Conservation (phyloP, 1,139 yeast species). For the Arxiozyma slooffiae region DNA sequence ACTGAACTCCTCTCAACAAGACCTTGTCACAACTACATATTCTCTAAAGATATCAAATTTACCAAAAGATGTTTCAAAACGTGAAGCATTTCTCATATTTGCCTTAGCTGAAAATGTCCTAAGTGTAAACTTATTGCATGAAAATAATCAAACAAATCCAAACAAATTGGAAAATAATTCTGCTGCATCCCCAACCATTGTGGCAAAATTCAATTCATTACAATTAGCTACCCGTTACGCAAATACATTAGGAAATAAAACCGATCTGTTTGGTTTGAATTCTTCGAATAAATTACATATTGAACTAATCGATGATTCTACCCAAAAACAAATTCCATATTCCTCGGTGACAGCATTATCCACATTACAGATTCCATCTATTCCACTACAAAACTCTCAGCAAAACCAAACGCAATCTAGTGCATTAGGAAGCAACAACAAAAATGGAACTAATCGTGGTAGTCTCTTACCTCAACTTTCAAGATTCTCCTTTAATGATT, state of each 20-base stretch:
- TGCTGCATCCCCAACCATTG: slow-evolving; percentile 30
- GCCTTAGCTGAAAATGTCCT: slow-evolving; percentile 71
- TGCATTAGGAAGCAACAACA: not conserved
- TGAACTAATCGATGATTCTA: slow-evolving; percentile 38
- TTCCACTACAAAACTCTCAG: slow-evolving; percentile 4
- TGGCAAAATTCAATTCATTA: slow-evolving; percentile 56
- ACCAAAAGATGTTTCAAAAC: slow-evolving; percentile 60
- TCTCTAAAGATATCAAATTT: slow-evolving; percentile 41
- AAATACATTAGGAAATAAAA: slow-evolving; percentile 53
- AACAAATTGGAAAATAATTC: not conserved
- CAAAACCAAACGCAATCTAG: slow-evolving; percentile 27
- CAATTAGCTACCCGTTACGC: slow-evolving; percentile 64
- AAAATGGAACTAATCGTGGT: slow-evolving; percentile 32
- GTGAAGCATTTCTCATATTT: slow-evolving; percentile 73
- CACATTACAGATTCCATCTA: not conserved
- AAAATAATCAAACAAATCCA: slow-evolving; percentile 8
- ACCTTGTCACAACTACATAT: slow-evolving; percentile 19
- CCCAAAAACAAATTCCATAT: slow-evolving; percentile 23
- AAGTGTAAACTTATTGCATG: slow-evolving; percentile 44
- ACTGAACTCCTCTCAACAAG: slow-evolving; percentile 5
- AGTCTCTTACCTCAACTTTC: slow-evolving; percentile 51
- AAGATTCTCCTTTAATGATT: slow-evolving; percentile 62
- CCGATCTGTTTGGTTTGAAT: slow-evolving; percentile 51
- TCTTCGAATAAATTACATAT: slow-evolving; percentile 42
- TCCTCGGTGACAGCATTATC: slow-evolving; percentile 9